A percentile compares a stretch with the other conserved stretches of the same genome.
phyloP scores from a whole-genome alignment of 2,329 filamentous ascomycete genomes.

The Fusarium penzigii region DNA sequence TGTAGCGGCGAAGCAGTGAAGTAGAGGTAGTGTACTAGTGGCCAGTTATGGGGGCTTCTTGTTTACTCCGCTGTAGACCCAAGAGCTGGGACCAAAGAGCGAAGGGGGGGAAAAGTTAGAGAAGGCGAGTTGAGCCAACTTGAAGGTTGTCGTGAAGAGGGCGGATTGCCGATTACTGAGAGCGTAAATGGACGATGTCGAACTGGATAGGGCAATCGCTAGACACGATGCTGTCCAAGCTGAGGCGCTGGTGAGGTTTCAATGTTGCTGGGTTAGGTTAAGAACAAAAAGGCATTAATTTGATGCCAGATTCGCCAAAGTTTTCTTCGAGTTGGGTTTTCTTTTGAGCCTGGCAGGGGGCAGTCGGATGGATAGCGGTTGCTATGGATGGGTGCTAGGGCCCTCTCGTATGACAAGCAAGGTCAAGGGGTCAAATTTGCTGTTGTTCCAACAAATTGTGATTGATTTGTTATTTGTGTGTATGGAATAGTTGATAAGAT shows the following conservation, averaged over 20 bases:
- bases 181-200: constrained; percentile 8
- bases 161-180: constrained; percentile 22
- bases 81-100: constrained; percentile 87
- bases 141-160: constrained; percentile 62
- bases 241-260: constrained; percentile 1
- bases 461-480: constrained; percentile 14
- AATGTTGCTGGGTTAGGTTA: constrained; percentile 5
- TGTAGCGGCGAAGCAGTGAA: constrained; percentile 5
- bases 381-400: constrained; percentile 15
- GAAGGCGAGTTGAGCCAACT: constrained; percentile 86
- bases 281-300: constrained; percentile 14
- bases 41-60: constrained; percentile 94
- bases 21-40: constrained; percentile 10
- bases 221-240: constrained; percentile 5
- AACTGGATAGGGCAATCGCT: constrained; percentile 3
- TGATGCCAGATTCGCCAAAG: constrained; percentile 8
- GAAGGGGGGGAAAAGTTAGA: constrained; percentile 73
- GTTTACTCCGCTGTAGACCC: constrained; percentile 96
- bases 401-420: constrained; percentile 17
- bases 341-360: constrained; percentile 19
- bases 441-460: constrained; percentile 16
- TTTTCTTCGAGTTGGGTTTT: too few relatives aligned
- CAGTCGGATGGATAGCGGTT: constrained; percentile 1
- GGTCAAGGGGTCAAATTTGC: constrained; percentile 21
- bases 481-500: constrained; percentile 8